These are phyloP conservation scores for Termitomyces sp. DNA, from an alignment of 768 basidiomycete genomes.

Conservation along the genomic window DNA sequence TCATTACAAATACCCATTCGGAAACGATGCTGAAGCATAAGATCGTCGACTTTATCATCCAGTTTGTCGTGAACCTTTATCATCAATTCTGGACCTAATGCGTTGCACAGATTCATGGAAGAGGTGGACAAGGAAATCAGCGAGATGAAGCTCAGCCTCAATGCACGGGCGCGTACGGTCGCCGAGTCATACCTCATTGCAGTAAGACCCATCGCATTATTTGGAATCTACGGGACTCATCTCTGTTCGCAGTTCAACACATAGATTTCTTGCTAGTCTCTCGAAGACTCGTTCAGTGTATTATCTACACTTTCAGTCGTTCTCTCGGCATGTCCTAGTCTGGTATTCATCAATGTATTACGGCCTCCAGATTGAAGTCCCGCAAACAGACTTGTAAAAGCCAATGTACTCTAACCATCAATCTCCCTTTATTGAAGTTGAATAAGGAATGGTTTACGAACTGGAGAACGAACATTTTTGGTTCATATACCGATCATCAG, in stretches of 20 bases:
- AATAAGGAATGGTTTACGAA: background rate
- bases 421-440: background rate
- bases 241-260: constrained; percentile 35
- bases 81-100: constrained; percentile 10
- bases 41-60: constrained; percentile 99
- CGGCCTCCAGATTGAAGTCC: background rate
- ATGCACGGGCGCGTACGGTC: constrained; percentile 94
- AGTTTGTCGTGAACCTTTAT: constrained; percentile 49
- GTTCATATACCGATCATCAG: too few relatives aligned
- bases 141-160: constrained; percentile 97
- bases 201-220: constrained; percentile 47
- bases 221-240: constrained; percentile 6
- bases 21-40: constrained; percentile 99
- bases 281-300: background rate
- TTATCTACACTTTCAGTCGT: background rate
- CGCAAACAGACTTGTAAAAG: background rate
- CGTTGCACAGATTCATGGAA: constrained; percentile 81
- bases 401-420: too few relatives aligned
- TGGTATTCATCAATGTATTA: background rate
- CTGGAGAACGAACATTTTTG: background rate
- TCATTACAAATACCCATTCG: constrained; percentile 95
- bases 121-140: constrained; percentile 99
- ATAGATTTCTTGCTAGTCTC: constrained; percentile 20
- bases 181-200: constrained; percentile 94
- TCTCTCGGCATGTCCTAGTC: background rate